Evolutionary conservation across 164 flowering plant genomes (phyloP), one percentile per base, ranked within the genome.

Genomic region (Malania oleifera): DNA sequence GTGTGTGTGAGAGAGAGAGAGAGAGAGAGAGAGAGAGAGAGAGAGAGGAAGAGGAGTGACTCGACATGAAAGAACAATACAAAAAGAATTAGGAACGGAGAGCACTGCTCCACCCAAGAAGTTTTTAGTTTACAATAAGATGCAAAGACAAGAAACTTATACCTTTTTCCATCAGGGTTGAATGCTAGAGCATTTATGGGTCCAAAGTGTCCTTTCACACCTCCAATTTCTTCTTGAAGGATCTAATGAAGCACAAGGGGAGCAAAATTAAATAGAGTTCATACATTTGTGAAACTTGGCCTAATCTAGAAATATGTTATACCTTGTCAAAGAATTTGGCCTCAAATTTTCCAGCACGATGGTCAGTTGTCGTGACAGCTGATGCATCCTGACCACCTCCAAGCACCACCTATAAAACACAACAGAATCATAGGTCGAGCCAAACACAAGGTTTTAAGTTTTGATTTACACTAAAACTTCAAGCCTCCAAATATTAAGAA

Each of bases 311-410:
- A n/a, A 46, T 3, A 23, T 8, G 4, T 7, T 19, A 60, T 62
- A 85, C 96, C 91, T 87, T 84, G 78, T 92, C 89, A 73, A 65
- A 89, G 63, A 89, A 87, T 72, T 87, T 92, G 26, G 98, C 97
- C 46, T 89, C 97, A 70, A 93, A 93, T 61, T 93, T 93, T 55
- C 97, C 98, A 53, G 97, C 92, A 74, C 97, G 96, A 62, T 82
- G 97, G 74, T 86, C 97, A 53, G 97, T 90, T 14, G 83, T 90
- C 7, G 97, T 93, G 60, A 93, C 97, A 56, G 73, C 50, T 24
- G 86, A 82, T 67, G 97, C 96, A 70, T 88, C 95, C 66, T 93
- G 98, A 68, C 98, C 98, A 75, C 98, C 99, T 57, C 96, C 99
- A 67, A 90, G 81, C 52, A 90, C 97, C 67, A 90, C 93, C 97